These are phyloP conservation scores for Fagopyrum tataricum DNA, from an alignment of 148 eudicot species.

Conservation along the genomic window DNA sequence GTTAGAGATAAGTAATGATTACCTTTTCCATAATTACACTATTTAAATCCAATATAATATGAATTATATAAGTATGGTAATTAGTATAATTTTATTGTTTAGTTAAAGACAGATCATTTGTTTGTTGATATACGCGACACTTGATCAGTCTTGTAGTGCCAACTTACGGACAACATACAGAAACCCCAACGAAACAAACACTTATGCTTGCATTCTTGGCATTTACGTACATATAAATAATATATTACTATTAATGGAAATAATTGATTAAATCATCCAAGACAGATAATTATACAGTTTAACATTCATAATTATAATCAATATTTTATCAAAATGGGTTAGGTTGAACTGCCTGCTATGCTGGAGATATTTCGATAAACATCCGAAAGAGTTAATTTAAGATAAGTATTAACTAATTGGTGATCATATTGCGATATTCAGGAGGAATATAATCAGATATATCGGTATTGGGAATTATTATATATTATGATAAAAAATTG, in stretches of 20 bases:
- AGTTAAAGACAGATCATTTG: background rate
- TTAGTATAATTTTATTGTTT: background rate
- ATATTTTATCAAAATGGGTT: background rate
- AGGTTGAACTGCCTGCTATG: background rate
- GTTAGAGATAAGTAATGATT: too few species aligned
- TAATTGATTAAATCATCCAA: background rate
- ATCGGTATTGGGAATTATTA: too few species aligned
- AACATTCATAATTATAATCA: background rate
- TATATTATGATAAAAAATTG: too few species aligned
- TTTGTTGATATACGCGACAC: background rate
- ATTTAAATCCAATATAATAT: background rate
- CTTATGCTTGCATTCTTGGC: background rate
- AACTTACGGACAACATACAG: background rate
- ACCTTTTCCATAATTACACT: too few species aligned
- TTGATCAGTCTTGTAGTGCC: background rate
- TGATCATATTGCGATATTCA: too few species aligned
- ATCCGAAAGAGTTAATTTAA: too few species aligned
- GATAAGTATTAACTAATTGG: too few species aligned
- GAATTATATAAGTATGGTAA: background rate
- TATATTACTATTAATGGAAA: background rate
- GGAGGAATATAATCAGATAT: too few species aligned
- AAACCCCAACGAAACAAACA: constrained; percentile 6
- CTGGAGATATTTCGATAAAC: background rate
- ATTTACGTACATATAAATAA: background rate
- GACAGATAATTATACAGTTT: background rate